phyloP scores from a whole-genome alignment of 805 yeast species.

The Metschnikowia picachoensis region DNA sequence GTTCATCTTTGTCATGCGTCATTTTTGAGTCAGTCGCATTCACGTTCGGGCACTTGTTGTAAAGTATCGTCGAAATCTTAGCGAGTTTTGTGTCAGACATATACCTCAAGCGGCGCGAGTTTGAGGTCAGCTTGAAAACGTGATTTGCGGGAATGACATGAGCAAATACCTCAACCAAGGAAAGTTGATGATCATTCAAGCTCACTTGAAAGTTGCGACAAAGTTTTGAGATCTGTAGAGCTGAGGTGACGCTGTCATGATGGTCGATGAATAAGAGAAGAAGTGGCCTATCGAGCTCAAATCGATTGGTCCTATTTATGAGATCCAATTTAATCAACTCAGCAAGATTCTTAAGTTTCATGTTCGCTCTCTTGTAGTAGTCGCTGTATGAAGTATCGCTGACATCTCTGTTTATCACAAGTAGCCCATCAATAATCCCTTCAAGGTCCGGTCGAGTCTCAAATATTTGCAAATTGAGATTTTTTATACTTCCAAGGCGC shows the following conservation, averaged over 20 bases:
- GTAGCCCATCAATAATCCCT: conserved; percentile 27
- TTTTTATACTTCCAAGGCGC: conserved; percentile 45
- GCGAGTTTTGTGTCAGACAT: conserved; percentile 36
- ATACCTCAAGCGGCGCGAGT: conserved; percentile 19
- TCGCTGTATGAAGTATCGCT: conserved; percentile 22
- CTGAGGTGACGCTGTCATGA: conserved; percentile 39
- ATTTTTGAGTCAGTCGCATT: conserved; percentile 3
- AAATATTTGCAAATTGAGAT: conserved; percentile 24
- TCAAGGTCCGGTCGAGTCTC: conserved; percentile 29
- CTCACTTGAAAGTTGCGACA: conserved; percentile 44
- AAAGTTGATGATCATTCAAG: conserved; percentile 36
- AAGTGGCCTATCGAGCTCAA: conserved; percentile 46
- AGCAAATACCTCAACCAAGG: conserved; percentile 36
- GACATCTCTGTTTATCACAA: conserved; percentile 22
- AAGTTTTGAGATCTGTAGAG: conserved; percentile 43
- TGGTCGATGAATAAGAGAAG: conserved; percentile 49
- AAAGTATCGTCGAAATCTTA: conserved; percentile 49
- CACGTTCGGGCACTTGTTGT: conserved; percentile 50
- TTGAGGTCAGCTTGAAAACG: conserved; percentile 20
- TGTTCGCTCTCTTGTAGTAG: conserved; percentile 29
- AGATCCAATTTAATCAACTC: conserved; percentile 37
- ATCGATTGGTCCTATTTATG: conserved; percentile 37
- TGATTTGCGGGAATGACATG: conserved; percentile 32
- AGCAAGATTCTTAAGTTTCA: conserved; percentile 28
- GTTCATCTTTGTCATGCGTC: conserved; percentile 6